Evolutionary conservation across 73 alveolate genomes (phyloP).

Genomic region (Paramecium biaurelia): DNA sequence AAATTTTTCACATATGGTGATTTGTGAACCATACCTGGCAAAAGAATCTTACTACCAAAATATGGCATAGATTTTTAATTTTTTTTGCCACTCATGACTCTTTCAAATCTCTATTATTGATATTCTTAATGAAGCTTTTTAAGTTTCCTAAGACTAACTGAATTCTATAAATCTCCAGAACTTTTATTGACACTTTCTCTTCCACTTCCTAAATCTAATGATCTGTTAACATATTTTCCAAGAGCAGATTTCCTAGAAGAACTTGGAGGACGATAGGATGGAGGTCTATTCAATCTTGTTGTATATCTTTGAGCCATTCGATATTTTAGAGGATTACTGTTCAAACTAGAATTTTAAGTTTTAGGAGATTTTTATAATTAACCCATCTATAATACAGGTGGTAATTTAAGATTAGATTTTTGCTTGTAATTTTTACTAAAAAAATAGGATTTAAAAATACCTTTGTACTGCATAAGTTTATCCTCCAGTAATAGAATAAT

Average conservation of each 20-base stretch:
- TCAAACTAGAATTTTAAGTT: neutral
- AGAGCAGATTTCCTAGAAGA: slow-evolving; percentile 3
- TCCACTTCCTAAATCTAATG: slow-evolving; percentile 24
- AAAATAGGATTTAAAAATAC: neutral
- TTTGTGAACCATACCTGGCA: slow-evolving; percentile 48
- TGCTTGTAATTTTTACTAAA: neutral
- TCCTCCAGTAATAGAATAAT: neutral
- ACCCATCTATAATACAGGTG: neutral
- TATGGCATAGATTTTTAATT: slow-evolving; percentile 36
- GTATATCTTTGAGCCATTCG: slow-evolving; percentile 37
- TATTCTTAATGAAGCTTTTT: neutral
- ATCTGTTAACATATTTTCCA: slow-evolving; percentile 12
- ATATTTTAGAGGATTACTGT: neutral
- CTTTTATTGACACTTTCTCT: slow-evolving; percentile 39
- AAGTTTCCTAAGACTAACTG: slow-evolving; percentile 1
- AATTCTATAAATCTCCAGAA: neutral
- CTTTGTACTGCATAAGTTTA: neutral
- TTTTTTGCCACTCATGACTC: slow-evolving; percentile 42
- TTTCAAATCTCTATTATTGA: slow-evolving; percentile 23
- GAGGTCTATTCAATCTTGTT: slow-evolving; percentile 26
- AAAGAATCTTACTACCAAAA: neutral
- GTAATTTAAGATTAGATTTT: slow-evolving; percentile 21
- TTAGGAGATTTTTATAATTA: neutral
- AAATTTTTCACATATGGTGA: slow-evolving; percentile 37
- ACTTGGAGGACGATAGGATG: slow-evolving; percentile 46